A percentile compares a stretch with the other conserved stretches of the same genome.
Evolutionary conservation across 2,329 filamentous ascomycete genomes (phyloP).

Genomic region (Magnaporthiopsis poae): DNA sequence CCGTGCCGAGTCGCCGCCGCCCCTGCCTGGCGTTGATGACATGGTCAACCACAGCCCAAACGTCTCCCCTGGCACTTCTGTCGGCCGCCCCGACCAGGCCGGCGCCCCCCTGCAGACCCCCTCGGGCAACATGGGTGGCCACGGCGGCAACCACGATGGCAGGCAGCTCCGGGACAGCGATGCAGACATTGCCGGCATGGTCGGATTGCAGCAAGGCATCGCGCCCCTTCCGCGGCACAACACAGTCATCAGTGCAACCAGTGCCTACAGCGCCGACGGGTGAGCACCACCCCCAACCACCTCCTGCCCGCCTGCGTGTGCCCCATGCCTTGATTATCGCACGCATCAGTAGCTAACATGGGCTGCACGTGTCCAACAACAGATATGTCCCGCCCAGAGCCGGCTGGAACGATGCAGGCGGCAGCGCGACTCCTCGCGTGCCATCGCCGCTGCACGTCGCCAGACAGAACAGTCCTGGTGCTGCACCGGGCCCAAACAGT

Average conservation of each 20-base stretch:
- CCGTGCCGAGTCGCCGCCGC: slow-evolving; percentile 55
- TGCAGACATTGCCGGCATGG: slow-evolving; percentile 63
- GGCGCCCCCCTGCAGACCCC: no score
- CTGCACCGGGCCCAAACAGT: neutral
- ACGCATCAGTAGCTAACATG: slow-evolving; percentile 14
- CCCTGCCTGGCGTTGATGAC: slow-evolving; percentile 38
- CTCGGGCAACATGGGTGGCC: no score
- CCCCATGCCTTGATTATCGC: slow-evolving; percentile 4
- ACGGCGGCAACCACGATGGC: slow-evolving; percentile 23
- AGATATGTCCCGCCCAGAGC: slow-evolving; percentile 46
- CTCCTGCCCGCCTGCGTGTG: no score
- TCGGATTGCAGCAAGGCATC: slow-evolving; percentile 55
- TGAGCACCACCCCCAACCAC: slow-evolving; percentile 35
- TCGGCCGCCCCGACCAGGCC: no score
- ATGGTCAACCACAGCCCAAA: slow-evolving; percentile 12
- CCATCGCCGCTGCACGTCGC: slow-evolving; percentile 34
- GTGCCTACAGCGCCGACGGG: slow-evolving; percentile 65
- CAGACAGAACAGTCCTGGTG: neutral
- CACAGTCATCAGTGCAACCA: slow-evolving; percentile 54
- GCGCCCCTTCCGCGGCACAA: slow-evolving; percentile 31
- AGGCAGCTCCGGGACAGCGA: slow-evolving; percentile 51
- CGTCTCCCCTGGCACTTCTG: slow-evolving; percentile 26
- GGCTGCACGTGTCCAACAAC: neutral
- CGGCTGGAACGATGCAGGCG: slow-evolving; percentile 42
- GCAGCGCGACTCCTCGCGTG: slow-evolving; percentile 31